Evolutionary conservation across 2,329 filamentous ascomycete genomes (phyloP).

Genomic region (Trichoderma sp.): DNA sequence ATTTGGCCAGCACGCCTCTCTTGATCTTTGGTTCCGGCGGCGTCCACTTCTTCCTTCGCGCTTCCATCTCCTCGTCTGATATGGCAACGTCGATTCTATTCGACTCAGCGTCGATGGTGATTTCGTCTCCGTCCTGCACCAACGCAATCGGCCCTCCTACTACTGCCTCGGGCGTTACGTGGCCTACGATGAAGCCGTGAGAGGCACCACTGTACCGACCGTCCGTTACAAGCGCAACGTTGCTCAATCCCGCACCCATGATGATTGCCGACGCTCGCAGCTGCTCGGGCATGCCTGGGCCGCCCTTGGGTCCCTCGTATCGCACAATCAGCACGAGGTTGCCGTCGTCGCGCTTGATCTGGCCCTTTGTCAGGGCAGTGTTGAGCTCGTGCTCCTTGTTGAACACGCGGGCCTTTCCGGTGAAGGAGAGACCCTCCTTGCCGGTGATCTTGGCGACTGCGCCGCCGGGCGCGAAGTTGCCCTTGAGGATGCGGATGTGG

Average conservation of each 20-base stretch:
- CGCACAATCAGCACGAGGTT: constrained; percentile 89
- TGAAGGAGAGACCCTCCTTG: constrained; percentile 85
- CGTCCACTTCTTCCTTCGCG: constrained; percentile 68
- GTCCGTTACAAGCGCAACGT: constrained; percentile 90
- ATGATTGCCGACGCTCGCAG: constrained; percentile 85
- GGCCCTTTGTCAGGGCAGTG: constrained; percentile 71
- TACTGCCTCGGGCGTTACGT: constrained; percentile 88
- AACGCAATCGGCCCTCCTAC: constrained; percentile 86
- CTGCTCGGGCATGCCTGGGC: constrained; percentile 95
- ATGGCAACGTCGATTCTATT: constrained; percentile 75
- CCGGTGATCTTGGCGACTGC: constrained; percentile 96
- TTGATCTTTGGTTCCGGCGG: constrained; percentile 73
- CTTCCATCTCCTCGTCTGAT: constrained; percentile 69
- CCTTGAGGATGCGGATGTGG: constrained; percentile 84
- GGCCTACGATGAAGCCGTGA: constrained; percentile 92
- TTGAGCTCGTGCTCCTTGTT: constrained; percentile 83
- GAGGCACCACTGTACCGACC: constrained; percentile 86
- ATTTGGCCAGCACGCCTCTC: constrained; percentile 86
- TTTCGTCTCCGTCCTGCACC: constrained; percentile 76
- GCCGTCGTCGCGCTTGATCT: constrained; percentile 59
- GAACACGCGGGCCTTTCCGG: constrained; percentile 80
- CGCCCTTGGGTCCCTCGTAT: constrained; percentile 92
- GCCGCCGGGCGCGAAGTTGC: constrained; percentile 85
- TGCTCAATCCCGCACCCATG: constrained; percentile 87
- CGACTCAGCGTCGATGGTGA: constrained; percentile 83